These are phyloP conservation scores for Begonia peltatifolia DNA, from an alignment of 306 rosid species.

Conservation along the genomic window DNA sequence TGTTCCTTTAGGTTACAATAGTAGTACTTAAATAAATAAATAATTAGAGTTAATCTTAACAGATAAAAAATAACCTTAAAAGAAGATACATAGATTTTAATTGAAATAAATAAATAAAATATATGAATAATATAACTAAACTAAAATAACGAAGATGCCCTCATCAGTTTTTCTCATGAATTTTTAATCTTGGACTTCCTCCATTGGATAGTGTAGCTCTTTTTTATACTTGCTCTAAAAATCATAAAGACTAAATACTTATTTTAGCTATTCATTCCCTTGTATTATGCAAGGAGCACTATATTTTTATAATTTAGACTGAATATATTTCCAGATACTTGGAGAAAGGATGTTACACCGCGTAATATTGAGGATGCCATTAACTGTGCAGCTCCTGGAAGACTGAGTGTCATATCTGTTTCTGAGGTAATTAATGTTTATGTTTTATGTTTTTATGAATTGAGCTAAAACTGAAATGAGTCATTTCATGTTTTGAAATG, in stretches of 20 bases:
- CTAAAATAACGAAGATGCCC: no score
- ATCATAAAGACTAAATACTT: no score
- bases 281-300: slow-evolving; percentile 4
- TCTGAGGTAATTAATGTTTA: slow-evolving; percentile 30
- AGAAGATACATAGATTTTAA: no score
- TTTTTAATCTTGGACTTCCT: not conserved
- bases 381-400: slow-evolving; percentile 58
- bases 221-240: not conserved
- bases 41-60: no score
- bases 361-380: slow-evolving; percentile 62
- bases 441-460: not conserved
- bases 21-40: no score
- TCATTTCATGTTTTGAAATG: not conserved
- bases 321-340: slow-evolving; percentile 40
- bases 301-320: not conserved
- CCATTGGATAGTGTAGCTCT: not conserved
- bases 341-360: slow-evolving; percentile 68
- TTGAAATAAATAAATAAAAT: no score
- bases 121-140: no score
- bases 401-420: slow-evolving; percentile 52
- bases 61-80: no score
- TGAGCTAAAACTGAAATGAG: no score
- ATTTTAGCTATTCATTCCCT: not conserved
- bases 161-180: no score
- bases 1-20: no score